These are phyloP conservation scores for Crithidia mellificae DNA, from an alignment of 208 protist species.

Conservation along the genomic window DNA sequence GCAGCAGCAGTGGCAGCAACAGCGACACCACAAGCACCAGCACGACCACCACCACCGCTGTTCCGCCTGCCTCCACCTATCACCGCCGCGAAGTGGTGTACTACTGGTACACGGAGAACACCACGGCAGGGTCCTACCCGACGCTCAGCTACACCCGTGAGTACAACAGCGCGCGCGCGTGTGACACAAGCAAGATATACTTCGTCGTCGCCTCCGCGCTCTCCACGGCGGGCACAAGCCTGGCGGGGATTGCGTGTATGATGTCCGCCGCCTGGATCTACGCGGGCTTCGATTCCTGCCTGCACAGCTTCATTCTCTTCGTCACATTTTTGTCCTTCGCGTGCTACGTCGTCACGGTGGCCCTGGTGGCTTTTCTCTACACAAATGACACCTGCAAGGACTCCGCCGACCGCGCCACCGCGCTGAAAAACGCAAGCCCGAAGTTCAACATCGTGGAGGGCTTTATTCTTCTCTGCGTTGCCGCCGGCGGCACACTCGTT, in stretches of 20 bases:
- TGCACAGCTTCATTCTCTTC: constrained; percentile 31
- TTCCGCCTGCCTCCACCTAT: not conserved
- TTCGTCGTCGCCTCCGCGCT: constrained; percentile 21
- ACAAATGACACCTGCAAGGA: constrained; percentile 4
- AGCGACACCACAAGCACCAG: not conserved
- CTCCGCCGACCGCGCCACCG: not conserved
- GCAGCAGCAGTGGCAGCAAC: not conserved
- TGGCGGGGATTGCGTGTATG: constrained; percentile 20
- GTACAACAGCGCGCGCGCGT: constrained; percentile 13
- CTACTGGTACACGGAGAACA: constrained; percentile 26
- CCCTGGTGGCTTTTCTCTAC: constrained; percentile 22
- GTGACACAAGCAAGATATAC: constrained; percentile 7
- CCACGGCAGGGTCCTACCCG: not conserved
- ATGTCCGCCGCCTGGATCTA: constrained; percentile 29
- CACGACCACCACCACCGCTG: not conserved
- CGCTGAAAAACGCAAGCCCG: constrained; percentile 8
- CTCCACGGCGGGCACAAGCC: constrained; percentile 21
- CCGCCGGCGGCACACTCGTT: constrained; percentile 27
- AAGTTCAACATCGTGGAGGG: constrained; percentile 30
- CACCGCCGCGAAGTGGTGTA: constrained; percentile 7
- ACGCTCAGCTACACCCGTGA: not conserved
- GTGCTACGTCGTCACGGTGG: constrained; percentile 26
- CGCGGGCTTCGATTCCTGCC: constrained; percentile 22
- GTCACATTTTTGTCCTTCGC: constrained; percentile 27
- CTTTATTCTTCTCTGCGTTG: constrained; percentile 26